Percentiles rank a stretch among this genome's conserved stretches.
These are phyloP conservation scores for Pythium dissimile DNA, from an alignment of 352 stramenopile genomes.

Conservation along the genomic window DNA sequence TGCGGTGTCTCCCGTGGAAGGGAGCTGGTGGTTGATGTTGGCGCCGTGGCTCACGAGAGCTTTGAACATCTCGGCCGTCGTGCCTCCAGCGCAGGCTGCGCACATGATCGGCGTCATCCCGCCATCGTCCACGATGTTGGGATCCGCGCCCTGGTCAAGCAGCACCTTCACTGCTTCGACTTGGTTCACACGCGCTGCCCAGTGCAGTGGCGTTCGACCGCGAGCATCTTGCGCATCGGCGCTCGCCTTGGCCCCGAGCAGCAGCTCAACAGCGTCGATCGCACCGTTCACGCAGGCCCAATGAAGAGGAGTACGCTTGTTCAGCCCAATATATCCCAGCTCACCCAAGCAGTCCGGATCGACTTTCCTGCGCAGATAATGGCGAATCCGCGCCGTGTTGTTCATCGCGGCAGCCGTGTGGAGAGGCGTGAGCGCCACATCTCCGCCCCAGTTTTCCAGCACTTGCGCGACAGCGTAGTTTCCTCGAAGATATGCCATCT, in stretches of 20 bases:
- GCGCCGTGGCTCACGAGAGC: conserved; percentile 51
- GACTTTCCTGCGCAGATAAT: conserved; percentile 68
- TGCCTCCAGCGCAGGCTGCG: conserved; percentile 64
- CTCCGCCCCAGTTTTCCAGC: conserved; percentile 78
- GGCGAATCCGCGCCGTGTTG: conserved; percentile 52
- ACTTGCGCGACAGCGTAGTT: conserved; percentile 82
- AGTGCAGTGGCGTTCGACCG: conserved; percentile 68
- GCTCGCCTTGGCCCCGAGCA: conserved; percentile 57
- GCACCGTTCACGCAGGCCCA: conserved; percentile 76
- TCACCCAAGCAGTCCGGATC: conserved; percentile 74
- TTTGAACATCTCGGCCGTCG: conserved; percentile 70
- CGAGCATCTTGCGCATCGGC: conserved; percentile 65
- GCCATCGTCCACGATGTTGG: conserved; percentile 67
- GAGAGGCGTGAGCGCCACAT: conserved; percentile 75
- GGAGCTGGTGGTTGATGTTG: conserved; percentile 75
- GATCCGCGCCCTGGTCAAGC: conserved; percentile 48
- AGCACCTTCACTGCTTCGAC: conserved; percentile 61
- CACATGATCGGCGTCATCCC: conserved; percentile 80
- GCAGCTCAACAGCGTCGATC: conserved; percentile 48
- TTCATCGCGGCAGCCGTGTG: conserved; percentile 74
- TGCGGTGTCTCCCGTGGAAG: conserved; percentile 62
- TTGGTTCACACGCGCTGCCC: conserved; percentile 73
- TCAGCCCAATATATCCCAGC: conserved; percentile 74
- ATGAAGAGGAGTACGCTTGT: conserved; percentile 76
- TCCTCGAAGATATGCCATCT: conserved; percentile 72